phyloP scores from a whole-genome alignment of 2,329 filamentous ascomycete genomes.

The Cladosporium sp. region DNA sequence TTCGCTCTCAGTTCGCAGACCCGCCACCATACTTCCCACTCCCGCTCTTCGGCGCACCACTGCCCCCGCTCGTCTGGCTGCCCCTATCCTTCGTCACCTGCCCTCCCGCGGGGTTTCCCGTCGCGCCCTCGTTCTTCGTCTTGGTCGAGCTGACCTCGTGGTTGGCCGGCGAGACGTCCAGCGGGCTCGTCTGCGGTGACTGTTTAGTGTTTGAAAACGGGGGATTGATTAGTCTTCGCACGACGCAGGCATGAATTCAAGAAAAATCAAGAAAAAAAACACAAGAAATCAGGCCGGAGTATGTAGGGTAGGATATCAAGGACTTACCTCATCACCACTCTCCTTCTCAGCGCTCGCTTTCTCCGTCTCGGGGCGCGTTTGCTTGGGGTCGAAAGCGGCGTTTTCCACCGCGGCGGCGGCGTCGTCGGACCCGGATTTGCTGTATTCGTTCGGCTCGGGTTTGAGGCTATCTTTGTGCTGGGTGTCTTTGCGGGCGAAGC shows the following conservation, averaged over 20 bases:
- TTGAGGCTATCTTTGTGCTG: constrained; percentile 57
- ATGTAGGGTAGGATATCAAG: too few relatives aligned
- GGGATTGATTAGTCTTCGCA: too few relatives aligned
- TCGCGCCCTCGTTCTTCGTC: constrained; percentile 37
- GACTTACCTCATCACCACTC: constrained; percentile 18
- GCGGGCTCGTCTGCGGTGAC: constrained; percentile 47
- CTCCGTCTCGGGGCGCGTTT: constrained; percentile 63
- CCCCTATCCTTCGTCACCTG: constrained; percentile 23
- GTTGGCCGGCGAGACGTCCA: constrained; percentile 61
- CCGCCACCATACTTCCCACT: constrained; percentile 27
- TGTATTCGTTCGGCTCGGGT: constrained; percentile 62
- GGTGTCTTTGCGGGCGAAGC: constrained; percentile 36
- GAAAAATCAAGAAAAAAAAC: too few relatives aligned
- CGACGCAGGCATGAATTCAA: too few relatives aligned
- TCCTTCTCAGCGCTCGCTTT: constrained; percentile 38
- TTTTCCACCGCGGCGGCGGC: constrained; percentile 51
- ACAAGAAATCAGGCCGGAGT: too few relatives aligned
- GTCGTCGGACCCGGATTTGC: constrained; percentile 62
- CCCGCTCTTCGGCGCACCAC: constrained; percentile 35
- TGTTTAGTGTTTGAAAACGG: too few relatives aligned
- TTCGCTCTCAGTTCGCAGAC: not conserved
- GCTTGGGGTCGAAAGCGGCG: constrained; percentile 65
- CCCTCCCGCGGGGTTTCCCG: constrained; percentile 21
- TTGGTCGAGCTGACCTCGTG: constrained; percentile 52
- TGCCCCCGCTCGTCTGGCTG: constrained; percentile 28